phyloP scores from a whole-genome alignment of 2,329 filamentous ascomycete genomes.

The Colletotrichum limetticola region DNA sequence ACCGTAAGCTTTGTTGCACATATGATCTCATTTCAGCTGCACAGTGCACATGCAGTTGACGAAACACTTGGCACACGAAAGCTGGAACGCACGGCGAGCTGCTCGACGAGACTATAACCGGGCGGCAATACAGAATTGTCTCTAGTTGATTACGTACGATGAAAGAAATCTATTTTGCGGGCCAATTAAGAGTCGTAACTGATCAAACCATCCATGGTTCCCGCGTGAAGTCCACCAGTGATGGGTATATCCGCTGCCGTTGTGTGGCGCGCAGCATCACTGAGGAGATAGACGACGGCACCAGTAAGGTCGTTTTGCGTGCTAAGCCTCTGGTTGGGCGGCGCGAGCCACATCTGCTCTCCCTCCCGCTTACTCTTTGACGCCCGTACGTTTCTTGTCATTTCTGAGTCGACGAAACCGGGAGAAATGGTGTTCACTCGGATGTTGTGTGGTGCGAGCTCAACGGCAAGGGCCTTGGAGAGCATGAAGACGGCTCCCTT shows the following conservation, averaged over 20 bases:
- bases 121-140: not conserved
- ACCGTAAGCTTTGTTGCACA: not conserved
- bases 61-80: not conserved
- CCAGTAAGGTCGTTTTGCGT: constrained; percentile 57
- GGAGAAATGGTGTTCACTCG: constrained; percentile 59
- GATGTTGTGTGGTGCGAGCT: constrained; percentile 59
- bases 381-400: constrained; percentile 61
- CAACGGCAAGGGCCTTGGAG: constrained; percentile 55
- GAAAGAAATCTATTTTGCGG: not conserved
- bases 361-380: constrained; percentile 69
- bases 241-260: constrained; percentile 62
- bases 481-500: constrained; percentile 56
- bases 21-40: not conserved
- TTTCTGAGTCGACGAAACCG: constrained; percentile 54
- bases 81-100: not conserved
- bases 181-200: not conserved
- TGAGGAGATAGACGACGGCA: constrained; percentile 66
- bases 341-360: constrained; percentile 64
- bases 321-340: constrained; percentile 47
- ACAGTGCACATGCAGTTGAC: too few species aligned
- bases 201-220: not conserved
- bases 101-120: too few species aligned
- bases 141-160: not conserved
- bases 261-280: constrained; percentile 60
- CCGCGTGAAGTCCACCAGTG: constrained; percentile 36